These are phyloP conservation scores for Fusarium falciforme DNA, from an alignment of 2,329 filamentous ascomycete species.

Conservation along the genomic window DNA sequence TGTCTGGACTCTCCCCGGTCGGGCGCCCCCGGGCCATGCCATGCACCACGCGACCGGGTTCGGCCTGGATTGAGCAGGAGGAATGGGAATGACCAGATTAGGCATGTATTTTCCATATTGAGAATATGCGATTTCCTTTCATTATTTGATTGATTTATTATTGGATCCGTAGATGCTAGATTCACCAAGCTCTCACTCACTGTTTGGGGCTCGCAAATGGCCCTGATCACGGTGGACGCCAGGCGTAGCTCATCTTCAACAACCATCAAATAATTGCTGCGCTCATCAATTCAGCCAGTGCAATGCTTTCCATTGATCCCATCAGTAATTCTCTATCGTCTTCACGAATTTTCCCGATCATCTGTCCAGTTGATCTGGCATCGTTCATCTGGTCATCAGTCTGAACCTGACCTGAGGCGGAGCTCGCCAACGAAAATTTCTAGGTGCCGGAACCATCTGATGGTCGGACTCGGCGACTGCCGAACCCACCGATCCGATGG, in stretches of 20 bases:
- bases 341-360: background rate
- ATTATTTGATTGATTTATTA: background rate
- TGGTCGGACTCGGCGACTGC: conserved; percentile 16
- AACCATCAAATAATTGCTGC: background rate
- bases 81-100: conserved; percentile 2
- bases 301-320: too few species aligned
- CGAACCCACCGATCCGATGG: background rate
- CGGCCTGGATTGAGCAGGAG: background rate
- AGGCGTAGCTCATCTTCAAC: background rate
- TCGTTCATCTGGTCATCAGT: background rate
- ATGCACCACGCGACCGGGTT: conserved; percentile 21
- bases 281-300: background rate
- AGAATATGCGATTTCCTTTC: background rate
- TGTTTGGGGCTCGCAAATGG: too few species aligned
- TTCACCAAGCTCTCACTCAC: background rate
- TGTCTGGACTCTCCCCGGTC: conserved; percentile 13
- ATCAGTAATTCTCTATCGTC: background rate
- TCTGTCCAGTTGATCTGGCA: background rate
- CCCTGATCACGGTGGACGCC: too few species aligned
- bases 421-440: conserved; percentile 12
- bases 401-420: background rate
- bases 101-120: background rate
- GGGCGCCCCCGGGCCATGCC: conserved; percentile 27
- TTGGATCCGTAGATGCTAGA: background rate
- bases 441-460: conserved; percentile 24